These are phyloP conservation scores for Osmanthus fragrans DNA, from an alignment of 257 asterid species.

Conservation along the genomic window DNA sequence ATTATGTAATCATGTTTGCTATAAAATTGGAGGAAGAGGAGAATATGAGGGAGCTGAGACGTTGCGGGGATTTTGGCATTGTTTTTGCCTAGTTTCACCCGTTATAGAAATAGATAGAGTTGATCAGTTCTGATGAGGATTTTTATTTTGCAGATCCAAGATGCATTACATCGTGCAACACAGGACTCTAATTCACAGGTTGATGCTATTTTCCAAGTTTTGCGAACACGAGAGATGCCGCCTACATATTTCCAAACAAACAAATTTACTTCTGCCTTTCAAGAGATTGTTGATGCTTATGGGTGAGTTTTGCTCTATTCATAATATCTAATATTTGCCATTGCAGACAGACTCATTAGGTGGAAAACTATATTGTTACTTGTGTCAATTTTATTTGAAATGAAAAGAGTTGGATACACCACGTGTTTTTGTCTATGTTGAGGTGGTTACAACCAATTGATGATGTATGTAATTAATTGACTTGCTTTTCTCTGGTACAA, in stretches of 20 bases:
- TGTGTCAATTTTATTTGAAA: not conserved
- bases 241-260: constrained; percentile 92
- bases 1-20: constrained; percentile 4
- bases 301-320: constrained; percentile 67
- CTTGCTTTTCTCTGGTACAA: constrained; percentile 1
- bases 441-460: not conserved
- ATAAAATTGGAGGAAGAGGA: not conserved
- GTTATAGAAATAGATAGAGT: not conserved
- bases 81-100: not conserved
- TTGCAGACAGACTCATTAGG: constrained; percentile 10
- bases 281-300: constrained; percentile 95
- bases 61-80: not conserved
- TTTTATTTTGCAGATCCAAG: constrained; percentile 65
- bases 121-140: not conserved
- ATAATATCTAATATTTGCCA: not conserved
- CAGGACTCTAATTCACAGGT: constrained; percentile 88
- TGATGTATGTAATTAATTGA: constrained; percentile 10
- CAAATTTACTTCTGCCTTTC: constrained; percentile 85
- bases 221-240: constrained; percentile 90
- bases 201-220: constrained; percentile 83
- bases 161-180: constrained; percentile 73
- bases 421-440: not conserved
- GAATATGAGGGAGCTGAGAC: not conserved
- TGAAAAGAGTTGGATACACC: constrained; percentile 10
- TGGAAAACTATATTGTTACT: constrained; percentile 7